Base-by-base conservation (phyloP, 176 grass and related monocot species). In the Oryza meyeriana region DNA sequence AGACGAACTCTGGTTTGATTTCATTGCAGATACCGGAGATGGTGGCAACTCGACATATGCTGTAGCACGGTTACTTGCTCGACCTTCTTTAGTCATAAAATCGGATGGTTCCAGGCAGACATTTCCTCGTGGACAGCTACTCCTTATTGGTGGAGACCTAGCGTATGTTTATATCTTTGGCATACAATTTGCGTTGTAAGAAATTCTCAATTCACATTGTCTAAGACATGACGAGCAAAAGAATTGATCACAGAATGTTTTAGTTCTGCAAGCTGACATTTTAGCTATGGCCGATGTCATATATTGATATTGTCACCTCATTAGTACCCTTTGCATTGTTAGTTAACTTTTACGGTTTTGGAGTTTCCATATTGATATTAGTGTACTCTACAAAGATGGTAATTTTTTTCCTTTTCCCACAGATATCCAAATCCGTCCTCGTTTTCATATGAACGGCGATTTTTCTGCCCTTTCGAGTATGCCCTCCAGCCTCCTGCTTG, bases 1-100 rank as follows among this genome's bases (percentile, higher is more conserved):
- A 88, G 96, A 95, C 39, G 89, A 94, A 68, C 83, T 99, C 76
- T 99, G 93, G 96, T 99, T 99, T 63, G 96, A 99, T 87, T 99
- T 99, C 77, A 88, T 99, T 85, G 96, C 96, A 70, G 96, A 99
- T 75, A 99, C 93, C 10, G 96, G 93, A 4, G 96, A 99, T 36
- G 96, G 96, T 72, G 96, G 96, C 25, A 99, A 95, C 48, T 99
- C 93, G 13, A 90, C 93, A 17, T 99, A 99, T 74, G 65, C 93
- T 36, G 85, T 99, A 52, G 96, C 96, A 79, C 90, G 91, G 44
- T 75, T 99, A 67, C 83, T 99, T 77, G 96, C 96, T 30, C 93
- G 95, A 78, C 91, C 89, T 83, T 95, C 80, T 28, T 66, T 87
- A 81, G n/a, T 74, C 4, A 26, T 86, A 86, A 86, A 86, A 69